Conservation (phyloP, 2,329 filamentous ascomycete genomes). For the Alternaria longipes region DNA sequence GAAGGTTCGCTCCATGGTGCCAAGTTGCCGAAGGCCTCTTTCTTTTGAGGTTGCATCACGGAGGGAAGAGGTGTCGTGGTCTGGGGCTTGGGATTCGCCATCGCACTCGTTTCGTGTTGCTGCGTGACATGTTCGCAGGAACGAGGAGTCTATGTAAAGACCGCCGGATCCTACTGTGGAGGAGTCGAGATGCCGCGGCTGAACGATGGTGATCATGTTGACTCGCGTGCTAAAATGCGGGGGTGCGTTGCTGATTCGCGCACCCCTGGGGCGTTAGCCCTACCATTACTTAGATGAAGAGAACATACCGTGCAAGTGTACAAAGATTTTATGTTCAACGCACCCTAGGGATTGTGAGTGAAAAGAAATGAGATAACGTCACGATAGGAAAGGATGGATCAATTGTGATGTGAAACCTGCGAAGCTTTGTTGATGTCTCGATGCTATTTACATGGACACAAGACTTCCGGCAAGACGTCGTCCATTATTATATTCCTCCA, state of each 20-base stretch:
- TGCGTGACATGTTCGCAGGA: constrained; percentile 1
- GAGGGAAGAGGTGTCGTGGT: constrained; percentile 23
- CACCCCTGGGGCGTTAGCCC: not conserved
- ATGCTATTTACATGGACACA: constrained; percentile 23
- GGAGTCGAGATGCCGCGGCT: constrained; percentile 27
- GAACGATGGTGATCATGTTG: not conserved
- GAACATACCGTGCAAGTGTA: not conserved
- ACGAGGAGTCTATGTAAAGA: not conserved
- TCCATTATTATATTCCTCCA: constrained; percentile 21
- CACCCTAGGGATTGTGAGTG: not conserved
- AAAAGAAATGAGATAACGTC: not conserved
- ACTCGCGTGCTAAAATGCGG: constrained; percentile 13
- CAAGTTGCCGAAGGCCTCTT: constrained; percentile 47
- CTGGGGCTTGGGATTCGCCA: constrained; percentile 24
- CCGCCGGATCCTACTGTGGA: not conserved
- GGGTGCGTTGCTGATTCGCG: constrained; percentile 11
- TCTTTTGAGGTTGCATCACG: constrained; percentile 32
- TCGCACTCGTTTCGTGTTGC: constrained; percentile 6
- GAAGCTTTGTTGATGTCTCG: constrained; percentile 29
- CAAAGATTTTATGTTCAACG: not conserved
- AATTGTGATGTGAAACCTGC: constrained; percentile 11
- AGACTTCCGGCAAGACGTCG: constrained; percentile 24
- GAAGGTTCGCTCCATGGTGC: constrained; percentile 58
- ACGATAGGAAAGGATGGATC: not conserved
- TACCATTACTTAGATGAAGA: not conserved